These are phyloP conservation scores for Jamesozyma gamospora DNA, from an alignment of 805 yeast genomes.

Conservation along the genomic window DNA sequence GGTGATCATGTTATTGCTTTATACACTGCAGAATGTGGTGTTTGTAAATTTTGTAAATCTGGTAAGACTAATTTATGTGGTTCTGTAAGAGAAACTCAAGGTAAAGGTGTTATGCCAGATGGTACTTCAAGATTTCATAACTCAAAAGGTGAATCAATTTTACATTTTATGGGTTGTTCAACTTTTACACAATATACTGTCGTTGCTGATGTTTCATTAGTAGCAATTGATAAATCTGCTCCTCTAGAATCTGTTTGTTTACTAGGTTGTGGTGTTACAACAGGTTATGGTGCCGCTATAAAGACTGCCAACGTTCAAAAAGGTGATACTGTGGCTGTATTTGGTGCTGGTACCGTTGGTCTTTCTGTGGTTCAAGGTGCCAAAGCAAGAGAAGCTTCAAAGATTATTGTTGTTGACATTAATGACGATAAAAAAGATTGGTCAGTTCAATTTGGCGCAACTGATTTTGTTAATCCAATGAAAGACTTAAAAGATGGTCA, in stretches of 20 bases:
- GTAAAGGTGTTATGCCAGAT: constrained; percentile 97
- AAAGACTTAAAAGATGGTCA: constrained; percentile 60
- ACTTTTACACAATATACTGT: constrained; percentile 96
- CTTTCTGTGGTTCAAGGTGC: constrained; percentile 96
- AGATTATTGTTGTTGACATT: constrained; percentile 78
- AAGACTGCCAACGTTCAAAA: constrained; percentile 78
- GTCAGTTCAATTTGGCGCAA: constrained; percentile 88
- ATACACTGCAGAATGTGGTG: constrained; percentile 93
- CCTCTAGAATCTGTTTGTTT: constrained; percentile 80
- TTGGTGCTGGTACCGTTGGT: constrained; percentile 98
- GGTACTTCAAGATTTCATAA: constrained; percentile 87
- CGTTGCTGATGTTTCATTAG: constrained; percentile 94
- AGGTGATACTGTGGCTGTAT: constrained; percentile 91
- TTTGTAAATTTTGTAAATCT: constrained; percentile 88
- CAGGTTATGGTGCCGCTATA: constrained; percentile 96
- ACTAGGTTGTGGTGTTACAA: constrained; percentile 96
- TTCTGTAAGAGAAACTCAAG: constrained; percentile 93
- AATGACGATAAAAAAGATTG: constrained; percentile 76
- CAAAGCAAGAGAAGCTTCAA: constrained; percentile 64
- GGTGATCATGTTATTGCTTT: constrained; percentile 93
- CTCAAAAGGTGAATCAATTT: constrained; percentile 66
- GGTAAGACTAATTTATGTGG: constrained; percentile 97
- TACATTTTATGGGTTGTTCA: constrained; percentile 97
- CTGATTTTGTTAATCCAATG: constrained; percentile 81
- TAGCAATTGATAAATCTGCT: constrained; percentile 78